Evolutionary conservation across 352 stramenopile genomes (phyloP).

Genomic region (Globisporangium echinulatum): DNA sequence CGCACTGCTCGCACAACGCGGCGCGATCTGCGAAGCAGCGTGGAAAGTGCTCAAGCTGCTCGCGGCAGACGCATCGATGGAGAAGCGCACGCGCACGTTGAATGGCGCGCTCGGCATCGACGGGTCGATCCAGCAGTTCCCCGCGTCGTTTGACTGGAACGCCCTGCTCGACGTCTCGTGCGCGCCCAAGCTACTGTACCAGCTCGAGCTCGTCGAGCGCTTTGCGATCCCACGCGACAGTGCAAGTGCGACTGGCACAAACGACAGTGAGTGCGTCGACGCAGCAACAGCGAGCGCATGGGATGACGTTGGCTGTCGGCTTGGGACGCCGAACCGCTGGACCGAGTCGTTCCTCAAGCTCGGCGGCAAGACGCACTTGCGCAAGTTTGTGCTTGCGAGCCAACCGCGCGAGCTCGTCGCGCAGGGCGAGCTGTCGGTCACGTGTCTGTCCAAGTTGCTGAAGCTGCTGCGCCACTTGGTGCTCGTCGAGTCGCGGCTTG

Average conservation of each 20-base stretch:
- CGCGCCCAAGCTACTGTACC: conserved; percentile 58
- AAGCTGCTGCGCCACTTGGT: conserved; percentile 70
- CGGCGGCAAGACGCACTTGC: conserved; percentile 46
- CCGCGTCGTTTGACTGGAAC: conserved; percentile 48
- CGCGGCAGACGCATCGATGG: conserved; percentile 50
- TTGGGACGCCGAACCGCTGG: conserved; percentile 43
- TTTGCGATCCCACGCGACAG: conserved; percentile 42
- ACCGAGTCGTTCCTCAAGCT: conserved; percentile 63
- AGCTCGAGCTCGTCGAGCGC: conserved; percentile 57
- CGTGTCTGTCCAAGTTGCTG: conserved; percentile 68
- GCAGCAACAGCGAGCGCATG: conserved; percentile 1
- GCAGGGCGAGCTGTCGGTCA: conserved; percentile 42
- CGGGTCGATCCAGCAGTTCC: conserved; percentile 43
- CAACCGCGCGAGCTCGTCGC: conserved; percentile 25
- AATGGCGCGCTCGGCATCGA: conserved; percentile 62
- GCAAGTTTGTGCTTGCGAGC: conserved; percentile 42
- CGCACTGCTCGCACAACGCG: conserved; percentile 34
- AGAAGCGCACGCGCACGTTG: conserved; percentile 64
- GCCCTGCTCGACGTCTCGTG: conserved; percentile 48
- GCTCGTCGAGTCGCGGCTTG: conserved; percentile 34
- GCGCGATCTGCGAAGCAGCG: conserved; percentile 57
- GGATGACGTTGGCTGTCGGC: conserved; percentile 16
- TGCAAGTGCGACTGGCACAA: conserved; percentile 2
- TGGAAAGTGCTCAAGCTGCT: conserved; percentile 77
- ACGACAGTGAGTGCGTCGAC: conserved; percentile 4